These are phyloP conservation scores for Boletus sp. DNA, from an alignment of 768 basidiomycete genomes.

Conservation along the genomic window DNA sequence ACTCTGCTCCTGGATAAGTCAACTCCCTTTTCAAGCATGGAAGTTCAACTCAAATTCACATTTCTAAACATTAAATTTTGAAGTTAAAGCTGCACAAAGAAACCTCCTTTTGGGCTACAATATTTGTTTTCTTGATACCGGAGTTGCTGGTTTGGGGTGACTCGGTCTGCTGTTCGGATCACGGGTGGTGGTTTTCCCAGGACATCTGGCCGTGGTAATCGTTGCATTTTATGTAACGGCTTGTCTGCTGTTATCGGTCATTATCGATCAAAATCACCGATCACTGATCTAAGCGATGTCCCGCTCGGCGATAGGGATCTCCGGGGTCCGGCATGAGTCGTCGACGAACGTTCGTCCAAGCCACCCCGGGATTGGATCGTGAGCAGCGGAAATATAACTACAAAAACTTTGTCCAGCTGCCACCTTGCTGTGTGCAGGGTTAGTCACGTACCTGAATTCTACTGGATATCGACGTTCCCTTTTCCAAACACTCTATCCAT, in stretches of 20 bases:
- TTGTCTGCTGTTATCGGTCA: neutral
- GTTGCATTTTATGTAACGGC: neutral
- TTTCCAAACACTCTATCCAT: slow-evolving; percentile 6
- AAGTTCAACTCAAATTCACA: too few species aligned
- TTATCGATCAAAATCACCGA: neutral
- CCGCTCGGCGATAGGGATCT: neutral
- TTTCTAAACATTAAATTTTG: too few species aligned
- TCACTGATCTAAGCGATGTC: neutral
- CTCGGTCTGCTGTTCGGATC: neutral
- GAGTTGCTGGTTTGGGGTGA: too few species aligned
- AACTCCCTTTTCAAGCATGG: too few species aligned
- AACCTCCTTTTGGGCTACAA: too few species aligned
- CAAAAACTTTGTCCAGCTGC: slow-evolving; percentile 3
- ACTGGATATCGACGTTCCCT: slow-evolving; percentile 5
- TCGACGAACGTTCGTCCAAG: slow-evolving; percentile 10
- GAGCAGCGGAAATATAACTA: neutral
- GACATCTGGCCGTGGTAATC: neutral
- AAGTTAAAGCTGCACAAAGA: too few species aligned
- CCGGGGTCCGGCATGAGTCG: neutral
- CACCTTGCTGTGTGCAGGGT: slow-evolving; percentile 15
- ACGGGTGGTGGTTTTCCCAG: too few species aligned
- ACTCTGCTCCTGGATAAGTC: too few species aligned
- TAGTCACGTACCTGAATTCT: slow-evolving; percentile 16
- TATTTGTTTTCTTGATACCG: too few species aligned
- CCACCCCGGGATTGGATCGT: slow-evolving; percentile 13